Evolutionary conservation across 441 rosid genomes (phyloP), one percentile per base, ranked within the genome.

Genomic region (Syzygium syzygioides): DNA sequence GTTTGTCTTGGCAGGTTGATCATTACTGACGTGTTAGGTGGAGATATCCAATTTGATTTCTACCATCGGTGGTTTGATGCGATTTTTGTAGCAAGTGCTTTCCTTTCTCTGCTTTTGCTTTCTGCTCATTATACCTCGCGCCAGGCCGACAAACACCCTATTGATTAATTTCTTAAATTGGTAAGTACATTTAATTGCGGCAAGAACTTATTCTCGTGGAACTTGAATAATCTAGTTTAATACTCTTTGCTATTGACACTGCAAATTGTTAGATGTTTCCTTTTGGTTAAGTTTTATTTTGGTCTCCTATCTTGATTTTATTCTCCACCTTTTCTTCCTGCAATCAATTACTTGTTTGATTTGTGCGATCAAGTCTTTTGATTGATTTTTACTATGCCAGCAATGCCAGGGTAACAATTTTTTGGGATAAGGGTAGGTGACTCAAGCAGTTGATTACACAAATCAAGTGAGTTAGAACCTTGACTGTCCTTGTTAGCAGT

Each of bases 31-130:
- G 99, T 98, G 66, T 87, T 98, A 92, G 99, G 99, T 7, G 99
- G 99, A 89, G 99, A 98, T 88, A 97, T 97, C 90, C 99, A 97
- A 92, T 97, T 98, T 86, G 99, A 96, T 92, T 97, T 97, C 92
- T 98, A 97, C 93, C 99, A 98, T 89, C 93, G 98, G 87, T 98
- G 99, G 99, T 97, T 98, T 87, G 99, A 97, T 92, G 99, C 99
- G 50, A 96, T 98, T 88, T 97, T 98, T 86, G 99, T 95, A 86
- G 99, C 99, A 55, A 97, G 99, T 87, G 98, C 99, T 89, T 96
- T 98, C 94, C 98, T 96, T 88, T 98, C 99, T 85, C 94, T 96
- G 85, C 97, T 98, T 88, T 93, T 98, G 91, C 95, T 98, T 11
- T 95, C 99, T 87, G 99, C 99, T 3, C 99, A 97, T 92, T 96